A percentile compares a stretch with the other conserved stretches of the same genome.
phyloP scores from a whole-genome alignment of 108 stramenopile genomes.

The Cafeteria roenbergensis region DNA sequence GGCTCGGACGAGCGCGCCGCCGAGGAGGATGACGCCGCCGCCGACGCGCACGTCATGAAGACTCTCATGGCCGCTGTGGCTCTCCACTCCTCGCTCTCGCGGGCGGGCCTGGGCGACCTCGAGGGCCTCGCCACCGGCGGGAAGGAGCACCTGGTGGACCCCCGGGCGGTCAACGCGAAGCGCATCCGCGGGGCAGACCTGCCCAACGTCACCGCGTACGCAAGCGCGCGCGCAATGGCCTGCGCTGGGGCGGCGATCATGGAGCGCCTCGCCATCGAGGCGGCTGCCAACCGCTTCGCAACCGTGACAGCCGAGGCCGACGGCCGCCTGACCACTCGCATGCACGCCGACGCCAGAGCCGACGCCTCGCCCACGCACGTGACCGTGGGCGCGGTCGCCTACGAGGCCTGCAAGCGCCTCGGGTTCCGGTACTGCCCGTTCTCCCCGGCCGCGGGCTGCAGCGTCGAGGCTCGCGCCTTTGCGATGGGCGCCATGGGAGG shows the following conservation, averaged over 20 bases:
- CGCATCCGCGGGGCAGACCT: neutral
- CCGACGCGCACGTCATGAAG: neutral
- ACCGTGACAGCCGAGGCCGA: neutral
- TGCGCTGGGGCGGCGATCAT: neutral
- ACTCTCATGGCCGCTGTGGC: constrained; percentile 2
- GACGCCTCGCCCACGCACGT: neutral
- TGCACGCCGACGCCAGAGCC: neutral
- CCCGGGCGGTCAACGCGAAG: neutral
- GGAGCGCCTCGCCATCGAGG: neutral
- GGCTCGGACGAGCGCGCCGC: too few relatives aligned
- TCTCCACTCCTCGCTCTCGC: neutral
- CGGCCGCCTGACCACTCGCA: neutral
- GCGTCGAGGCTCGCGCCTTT: neutral
- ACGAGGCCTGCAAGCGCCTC: neutral
- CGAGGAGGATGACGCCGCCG: neutral
- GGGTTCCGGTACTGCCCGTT: neutral
- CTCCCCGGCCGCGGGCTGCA: neutral
- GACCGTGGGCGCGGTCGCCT: neutral
- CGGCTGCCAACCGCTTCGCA: neutral
- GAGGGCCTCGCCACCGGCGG: neutral
- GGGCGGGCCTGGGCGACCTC: neutral
- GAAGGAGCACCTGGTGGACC: constrained; percentile 8
- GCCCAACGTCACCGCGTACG: neutral
- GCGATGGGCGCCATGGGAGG: neutral
- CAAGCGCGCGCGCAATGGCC: constrained; percentile 1